Percentiles rank a stretch among this genome's conserved stretches.
Evolutionary conservation across 1,284 basidiomycete species (phyloP).

Genomic region (Amylostereum areolatum): DNA sequence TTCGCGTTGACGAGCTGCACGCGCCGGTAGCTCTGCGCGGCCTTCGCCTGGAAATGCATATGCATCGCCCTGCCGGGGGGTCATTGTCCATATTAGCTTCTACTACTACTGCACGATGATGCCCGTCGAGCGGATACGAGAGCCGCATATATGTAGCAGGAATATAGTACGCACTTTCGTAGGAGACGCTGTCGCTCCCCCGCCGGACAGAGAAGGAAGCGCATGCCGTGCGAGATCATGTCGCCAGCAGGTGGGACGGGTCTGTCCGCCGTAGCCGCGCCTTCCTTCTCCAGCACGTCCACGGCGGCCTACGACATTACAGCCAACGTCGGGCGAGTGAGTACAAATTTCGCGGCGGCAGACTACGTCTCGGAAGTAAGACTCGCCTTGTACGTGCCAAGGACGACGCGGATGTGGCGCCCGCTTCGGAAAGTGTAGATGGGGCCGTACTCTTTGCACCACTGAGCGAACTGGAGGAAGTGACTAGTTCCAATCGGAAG

Average conservation of each 20-base stretch:
- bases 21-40: slow-evolving; percentile 38
- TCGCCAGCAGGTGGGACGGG: slow-evolving; percentile 20
- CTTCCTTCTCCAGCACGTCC: background rate
- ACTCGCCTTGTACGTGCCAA: background rate
- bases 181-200: slow-evolving; percentile 18
- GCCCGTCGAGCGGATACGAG: background rate
- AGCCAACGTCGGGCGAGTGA: background rate
- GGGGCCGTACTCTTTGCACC: background rate
- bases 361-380: background rate
- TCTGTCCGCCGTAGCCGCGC: slow-evolving; percentile 17
- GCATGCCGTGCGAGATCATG: slow-evolving; percentile 20
- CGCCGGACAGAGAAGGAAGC: slow-evolving; percentile 13
- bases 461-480: background rate
- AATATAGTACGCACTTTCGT: slow-evolving; percentile 13
- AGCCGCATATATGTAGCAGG: background rate
- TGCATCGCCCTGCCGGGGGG: slow-evolving; percentile 36
- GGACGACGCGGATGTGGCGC: background rate
- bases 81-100: background rate
- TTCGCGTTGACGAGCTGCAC: slow-evolving; percentile 41
- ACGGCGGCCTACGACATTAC: background rate
- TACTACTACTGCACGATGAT: too few species aligned
- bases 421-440: background rate
- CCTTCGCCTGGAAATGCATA: slow-evolving; percentile 43
- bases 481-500: background rate
- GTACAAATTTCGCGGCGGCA: background rate